Percentiles rank a stretch among this genome's conserved stretches.
phyloP scores from a whole-genome alignment of 1,139 yeast species.

The Pichia sp. region DNA sequence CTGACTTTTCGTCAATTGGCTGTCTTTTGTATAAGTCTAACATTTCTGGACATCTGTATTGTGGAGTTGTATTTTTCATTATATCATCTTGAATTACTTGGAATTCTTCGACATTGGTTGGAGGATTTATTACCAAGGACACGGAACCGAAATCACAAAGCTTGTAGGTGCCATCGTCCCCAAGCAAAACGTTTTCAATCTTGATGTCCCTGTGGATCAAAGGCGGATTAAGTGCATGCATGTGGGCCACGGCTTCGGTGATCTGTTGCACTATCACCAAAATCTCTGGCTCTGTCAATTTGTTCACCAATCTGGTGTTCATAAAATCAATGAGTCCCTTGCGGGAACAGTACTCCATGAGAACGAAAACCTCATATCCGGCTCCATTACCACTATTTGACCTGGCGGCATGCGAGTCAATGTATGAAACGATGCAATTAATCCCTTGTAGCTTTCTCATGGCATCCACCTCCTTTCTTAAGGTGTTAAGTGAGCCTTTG shows the following conservation, averaged over 20 bases:
- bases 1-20: conserved; percentile 73
- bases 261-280: conserved; percentile 78
- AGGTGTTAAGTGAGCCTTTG: conserved; percentile 60
- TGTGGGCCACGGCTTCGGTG: conserved; percentile 76
- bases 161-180: conserved; percentile 50
- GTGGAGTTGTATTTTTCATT: conserved; percentile 75
- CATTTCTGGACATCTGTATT: conserved; percentile 81
- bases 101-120: conserved; percentile 59
- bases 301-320: conserved; percentile 83
- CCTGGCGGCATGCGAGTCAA: conserved; percentile 94
- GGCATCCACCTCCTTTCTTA: conserved; percentile 77
- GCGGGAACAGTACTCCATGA: conserved; percentile 88
- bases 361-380: conserved; percentile 76
- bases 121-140: conserved; percentile 56
- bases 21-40: conserved; percentile 61
- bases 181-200: conserved; percentile 71
- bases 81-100: conserved; percentile 61
- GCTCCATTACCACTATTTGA: conserved; percentile 35
- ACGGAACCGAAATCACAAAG: conserved; percentile 80
- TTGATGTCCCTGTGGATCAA: conserved; percentile 87
- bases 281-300: conserved; percentile 78
- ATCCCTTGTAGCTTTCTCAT: conserved; percentile 78
- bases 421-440: conserved; percentile 77
- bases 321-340: conserved; percentile 89
- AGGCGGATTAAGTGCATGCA: conserved; percentile 62